A percentile compares a stretch with the other conserved stretches of the same genome.
Conservation (phyloP, 495 filamentous ascomycete genomes). For the Penicillium paradoxum region DNA sequence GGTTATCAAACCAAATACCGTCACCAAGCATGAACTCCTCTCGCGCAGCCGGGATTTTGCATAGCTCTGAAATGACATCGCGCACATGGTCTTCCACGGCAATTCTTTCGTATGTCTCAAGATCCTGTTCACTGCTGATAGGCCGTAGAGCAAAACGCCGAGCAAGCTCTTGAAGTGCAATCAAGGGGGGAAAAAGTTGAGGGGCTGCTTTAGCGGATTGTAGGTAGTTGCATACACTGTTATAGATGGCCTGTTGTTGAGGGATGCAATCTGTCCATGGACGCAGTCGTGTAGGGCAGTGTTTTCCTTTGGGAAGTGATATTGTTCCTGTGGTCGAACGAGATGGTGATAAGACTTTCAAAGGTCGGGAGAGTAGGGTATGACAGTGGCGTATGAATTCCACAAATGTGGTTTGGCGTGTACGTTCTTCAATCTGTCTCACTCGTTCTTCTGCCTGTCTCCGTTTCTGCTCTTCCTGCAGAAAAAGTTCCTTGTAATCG, state of each 20-base stretch:
- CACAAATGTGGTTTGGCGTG: neutral
- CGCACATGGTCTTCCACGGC: slow-evolving; percentile 22
- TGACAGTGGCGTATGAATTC: neutral
- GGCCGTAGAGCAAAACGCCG: slow-evolving; percentile 11
- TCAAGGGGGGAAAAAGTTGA: slow-evolving; percentile 18
- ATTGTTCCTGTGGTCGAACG: slow-evolving; percentile 30
- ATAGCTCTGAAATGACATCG: slow-evolving; percentile 24
- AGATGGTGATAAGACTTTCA: slow-evolving; percentile 18
- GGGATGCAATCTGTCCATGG: slow-evolving; percentile 27
- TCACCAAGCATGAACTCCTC: slow-evolving; percentile 24
- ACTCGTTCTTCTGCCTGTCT: too few relatives aligned
- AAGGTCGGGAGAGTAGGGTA: neutral
- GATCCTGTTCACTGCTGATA: slow-evolving; percentile 31
- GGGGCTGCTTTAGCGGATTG: slow-evolving; percentile 11
- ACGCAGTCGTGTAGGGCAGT: slow-evolving; percentile 24
- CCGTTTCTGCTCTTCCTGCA: too few relatives aligned
- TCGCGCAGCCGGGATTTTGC: slow-evolving; percentile 21
- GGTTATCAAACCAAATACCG: slow-evolving; percentile 22
- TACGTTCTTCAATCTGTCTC: too few relatives aligned
- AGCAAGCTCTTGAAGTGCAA: slow-evolving; percentile 17
- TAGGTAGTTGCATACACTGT: slow-evolving; percentile 20
- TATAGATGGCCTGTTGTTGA: slow-evolving; percentile 26
- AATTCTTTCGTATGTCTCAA: slow-evolving; percentile 32
- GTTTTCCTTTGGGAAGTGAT: slow-evolving; percentile 26
- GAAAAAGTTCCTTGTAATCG: too few relatives aligned